Percentiles rank a stretch among this genome's conserved stretches.
These are phyloP conservation scores for Casuarina cunninghamiana DNA, from an alignment of 306 rosid genomes.

Conservation along the genomic window DNA sequence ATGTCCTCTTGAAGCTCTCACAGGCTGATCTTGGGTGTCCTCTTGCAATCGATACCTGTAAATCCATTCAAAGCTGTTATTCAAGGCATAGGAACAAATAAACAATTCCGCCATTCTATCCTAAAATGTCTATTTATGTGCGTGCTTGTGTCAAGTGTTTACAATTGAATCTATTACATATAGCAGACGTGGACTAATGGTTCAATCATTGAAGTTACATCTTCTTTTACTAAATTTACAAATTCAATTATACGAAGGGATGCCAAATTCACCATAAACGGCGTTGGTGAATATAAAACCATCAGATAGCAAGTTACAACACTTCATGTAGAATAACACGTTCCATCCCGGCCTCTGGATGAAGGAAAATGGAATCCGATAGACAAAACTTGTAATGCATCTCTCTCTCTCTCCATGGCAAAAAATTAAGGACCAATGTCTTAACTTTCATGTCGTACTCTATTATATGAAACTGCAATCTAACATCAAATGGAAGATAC, in stretches of 20 bases:
- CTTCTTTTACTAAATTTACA: no score
- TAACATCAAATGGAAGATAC: background rate
- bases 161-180: no score
- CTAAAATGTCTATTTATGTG: no score
- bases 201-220: no score
- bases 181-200: no score
- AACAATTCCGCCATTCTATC: no score
- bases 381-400: background rate
- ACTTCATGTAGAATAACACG: background rate
- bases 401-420: background rate
- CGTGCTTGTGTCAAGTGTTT: no score
- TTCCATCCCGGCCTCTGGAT: background rate
- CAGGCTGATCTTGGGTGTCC: slow-evolving; percentile 68
- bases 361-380: background rate
- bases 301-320: background rate
- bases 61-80: slow-evolving; percentile 11
- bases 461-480: background rate
- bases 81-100: background rate
- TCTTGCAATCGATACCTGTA: slow-evolving; percentile 66
- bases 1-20: slow-evolving; percentile 46
- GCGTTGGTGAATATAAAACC: background rate
- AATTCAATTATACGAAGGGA: no score
- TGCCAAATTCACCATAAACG: no score
- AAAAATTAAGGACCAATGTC: background rate
- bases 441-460: background rate